A percentile compares a stretch with the other conserved stretches of the same genome.
phyloP scores from a whole-genome alignment of 768 basidiomycete species.

The Tulasnella sp. region DNA sequence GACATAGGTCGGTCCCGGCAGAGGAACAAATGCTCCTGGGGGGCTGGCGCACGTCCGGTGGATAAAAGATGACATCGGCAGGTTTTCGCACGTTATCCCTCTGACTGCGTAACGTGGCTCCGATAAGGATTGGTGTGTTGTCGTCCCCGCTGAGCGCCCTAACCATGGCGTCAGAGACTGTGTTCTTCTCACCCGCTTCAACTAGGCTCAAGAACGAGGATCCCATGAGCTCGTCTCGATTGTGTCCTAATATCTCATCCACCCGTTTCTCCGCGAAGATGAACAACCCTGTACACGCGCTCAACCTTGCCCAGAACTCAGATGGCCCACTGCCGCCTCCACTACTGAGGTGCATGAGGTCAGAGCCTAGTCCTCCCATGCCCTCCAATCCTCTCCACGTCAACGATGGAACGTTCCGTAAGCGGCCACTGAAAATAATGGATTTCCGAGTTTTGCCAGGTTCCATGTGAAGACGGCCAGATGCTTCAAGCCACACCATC shows the following conservation, averaged over 20 bases:
- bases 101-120: not conserved
- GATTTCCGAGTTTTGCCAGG: slow-evolving; percentile 91
- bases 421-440: slow-evolving; percentile 79
- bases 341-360: not conserved
- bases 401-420: slow-evolving; percentile 52
- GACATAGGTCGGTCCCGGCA: not conserved
- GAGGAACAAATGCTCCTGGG: not conserved
- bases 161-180: slow-evolving; percentile 4
- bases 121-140: not conserved
- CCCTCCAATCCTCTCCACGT: slow-evolving; percentile 47
- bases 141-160: slow-evolving; percentile 8
- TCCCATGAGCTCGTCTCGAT: slow-evolving; percentile 29
- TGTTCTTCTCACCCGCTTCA: not conserved
- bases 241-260: slow-evolving; percentile 25
- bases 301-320: slow-evolving; percentile 35
- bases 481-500: slow-evolving; percentile 85
- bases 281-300: slow-evolving; percentile 28
- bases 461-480: slow-evolving; percentile 84
- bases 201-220: slow-evolving; percentile 17
- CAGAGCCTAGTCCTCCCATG: slow-evolving; percentile 39
- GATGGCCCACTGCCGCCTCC: slow-evolving; percentile 8
- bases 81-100: not conserved
- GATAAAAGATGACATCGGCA: slow-evolving; percentile 1
- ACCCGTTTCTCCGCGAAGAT: slow-evolving; percentile 29
- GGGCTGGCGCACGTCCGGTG: not conserved